Evolutionary conservation across 129 eudicot species (phyloP).

Genomic region (Saposhnikovia divaricata): DNA sequence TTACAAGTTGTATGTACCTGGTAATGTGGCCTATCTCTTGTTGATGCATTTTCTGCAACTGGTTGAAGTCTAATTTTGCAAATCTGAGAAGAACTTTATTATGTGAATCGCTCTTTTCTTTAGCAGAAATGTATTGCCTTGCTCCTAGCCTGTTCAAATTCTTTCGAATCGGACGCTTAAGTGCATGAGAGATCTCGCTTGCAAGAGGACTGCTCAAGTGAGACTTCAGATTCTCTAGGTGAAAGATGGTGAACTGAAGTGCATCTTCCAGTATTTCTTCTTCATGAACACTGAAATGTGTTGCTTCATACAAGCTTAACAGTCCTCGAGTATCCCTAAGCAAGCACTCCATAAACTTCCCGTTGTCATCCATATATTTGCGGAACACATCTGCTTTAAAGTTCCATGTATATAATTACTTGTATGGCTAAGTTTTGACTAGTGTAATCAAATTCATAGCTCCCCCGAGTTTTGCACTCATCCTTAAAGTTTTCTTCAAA

Average conservation of each 20-base stretch:
- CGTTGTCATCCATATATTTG: not conserved
- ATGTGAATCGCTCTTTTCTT: not conserved
- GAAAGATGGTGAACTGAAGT: not conserved
- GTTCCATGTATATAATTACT: not conserved
- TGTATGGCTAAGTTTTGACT: not conserved
- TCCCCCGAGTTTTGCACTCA: no score
- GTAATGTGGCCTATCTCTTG: not conserved
- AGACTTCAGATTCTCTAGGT: not conserved
- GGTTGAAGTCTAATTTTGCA: constrained; percentile 4
- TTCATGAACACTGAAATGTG: not conserved
- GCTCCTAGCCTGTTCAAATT: constrained; percentile 3
- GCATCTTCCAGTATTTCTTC: constrained; percentile 6
- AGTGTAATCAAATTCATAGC: not conserved
- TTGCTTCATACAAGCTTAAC: constrained; percentile 7
- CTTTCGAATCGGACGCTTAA: constrained; percentile 1
- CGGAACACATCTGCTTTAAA: not conserved
- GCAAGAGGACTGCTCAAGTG: not conserved
- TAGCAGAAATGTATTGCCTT: not conserved
- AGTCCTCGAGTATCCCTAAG: not conserved
- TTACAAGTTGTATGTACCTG: not conserved
- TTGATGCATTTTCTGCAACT: constrained; percentile 7
- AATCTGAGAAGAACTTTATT: not conserved
- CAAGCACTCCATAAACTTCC: not conserved
- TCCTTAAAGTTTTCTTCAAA: no score
- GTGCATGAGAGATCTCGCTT: not conserved